A percentile compares a stretch with the other conserved stretches of the same genome.
phyloP scores from a whole-genome alignment of 2,329 filamentous ascomycete genomes.

The Talaromyces albobiverticillius region DNA sequence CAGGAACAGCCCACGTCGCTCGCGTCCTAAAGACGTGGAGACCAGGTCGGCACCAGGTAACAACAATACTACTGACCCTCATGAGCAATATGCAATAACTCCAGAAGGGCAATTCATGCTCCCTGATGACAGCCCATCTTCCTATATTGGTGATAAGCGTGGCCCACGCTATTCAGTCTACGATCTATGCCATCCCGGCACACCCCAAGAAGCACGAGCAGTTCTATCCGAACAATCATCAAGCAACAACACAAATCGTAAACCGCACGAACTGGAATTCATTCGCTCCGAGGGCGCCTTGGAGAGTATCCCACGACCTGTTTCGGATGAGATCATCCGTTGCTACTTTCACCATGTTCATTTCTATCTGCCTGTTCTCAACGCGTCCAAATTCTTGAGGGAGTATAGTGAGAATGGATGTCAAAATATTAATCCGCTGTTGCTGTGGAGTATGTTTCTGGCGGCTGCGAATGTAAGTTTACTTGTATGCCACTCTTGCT shows the following conservation, averaged over 20 bases:
- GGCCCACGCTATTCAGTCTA: slow-evolving; percentile 7
- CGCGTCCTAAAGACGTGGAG: background rate
- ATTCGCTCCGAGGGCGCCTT: background rate
- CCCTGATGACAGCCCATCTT: background rate
- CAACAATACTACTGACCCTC: slow-evolving; percentile 24
- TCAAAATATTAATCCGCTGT: background rate
- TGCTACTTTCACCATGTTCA: slow-evolving; percentile 7
- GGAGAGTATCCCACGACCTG: background rate
- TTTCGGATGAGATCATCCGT: background rate
- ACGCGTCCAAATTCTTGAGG: background rate
- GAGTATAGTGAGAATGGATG: background rate
- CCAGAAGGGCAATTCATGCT: background rate
- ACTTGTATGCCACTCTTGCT: too few relatives aligned
- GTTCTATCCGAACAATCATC: background rate
- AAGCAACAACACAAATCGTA: background rate
- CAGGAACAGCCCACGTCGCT: background rate
- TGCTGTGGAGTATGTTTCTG: slow-evolving; percentile 5
- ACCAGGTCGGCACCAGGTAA: too few relatives aligned
- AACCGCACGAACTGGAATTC: background rate
- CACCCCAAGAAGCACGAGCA: background rate
- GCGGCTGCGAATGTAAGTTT: slow-evolving; percentile 4
- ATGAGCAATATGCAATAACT: background rate
- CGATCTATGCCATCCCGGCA: slow-evolving; percentile 5
- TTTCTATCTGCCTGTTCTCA: background rate
- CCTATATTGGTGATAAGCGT: slow-evolving; percentile 3